phyloP scores from a whole-genome alignment of 192 early-diverging fungal species.

The Linnemannia elongata region DNA sequence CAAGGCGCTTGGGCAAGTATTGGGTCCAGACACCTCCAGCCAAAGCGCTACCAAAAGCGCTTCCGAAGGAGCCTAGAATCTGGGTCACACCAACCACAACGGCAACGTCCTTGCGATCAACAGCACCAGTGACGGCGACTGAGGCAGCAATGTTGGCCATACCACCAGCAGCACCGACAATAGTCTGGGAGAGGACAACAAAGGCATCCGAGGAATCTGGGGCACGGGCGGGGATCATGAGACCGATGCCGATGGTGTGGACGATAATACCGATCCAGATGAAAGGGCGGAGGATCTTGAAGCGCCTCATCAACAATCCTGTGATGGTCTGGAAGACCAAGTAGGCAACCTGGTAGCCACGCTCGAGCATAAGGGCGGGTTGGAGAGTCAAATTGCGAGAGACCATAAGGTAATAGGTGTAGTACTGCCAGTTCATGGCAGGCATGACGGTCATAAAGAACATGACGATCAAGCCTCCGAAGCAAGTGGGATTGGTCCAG shows the following conservation, averaged over 20 bases:
- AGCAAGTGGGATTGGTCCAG: constrained; percentile 45
- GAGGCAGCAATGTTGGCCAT: constrained; percentile 49
- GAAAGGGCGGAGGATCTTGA: constrained; percentile 39
- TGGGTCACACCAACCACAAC: constrained; percentile 45
- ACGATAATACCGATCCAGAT: constrained; percentile 50
- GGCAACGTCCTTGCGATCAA: constrained; percentile 34
- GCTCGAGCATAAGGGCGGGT: constrained; percentile 22
- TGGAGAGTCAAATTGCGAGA: constrained; percentile 29
- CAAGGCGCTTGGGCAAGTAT: constrained; percentile 33
- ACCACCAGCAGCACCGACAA: constrained; percentile 55
- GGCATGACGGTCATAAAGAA: constrained; percentile 55
- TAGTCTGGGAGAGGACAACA: constrained; percentile 47
- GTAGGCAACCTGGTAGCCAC: constrained; percentile 49
- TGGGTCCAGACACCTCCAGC: constrained; percentile 55
- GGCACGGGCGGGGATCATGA: constrained; percentile 46
- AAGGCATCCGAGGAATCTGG: constrained; percentile 36
- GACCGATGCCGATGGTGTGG: constrained; percentile 46
- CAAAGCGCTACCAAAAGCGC: constrained; percentile 41
- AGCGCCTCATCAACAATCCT: constrained; percentile 34
- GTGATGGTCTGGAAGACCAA: constrained; percentile 37
- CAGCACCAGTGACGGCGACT: constrained; percentile 41
- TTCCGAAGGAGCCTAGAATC: constrained; percentile 45
- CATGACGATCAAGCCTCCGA: constrained; percentile 40
- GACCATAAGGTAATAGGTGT: constrained; percentile 35
- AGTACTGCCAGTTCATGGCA: constrained; percentile 54